Evolutionary conservation across 2,329 filamentous ascomycete species (phyloP).

Genomic region (Myriosclerotinia duriaeana): DNA sequence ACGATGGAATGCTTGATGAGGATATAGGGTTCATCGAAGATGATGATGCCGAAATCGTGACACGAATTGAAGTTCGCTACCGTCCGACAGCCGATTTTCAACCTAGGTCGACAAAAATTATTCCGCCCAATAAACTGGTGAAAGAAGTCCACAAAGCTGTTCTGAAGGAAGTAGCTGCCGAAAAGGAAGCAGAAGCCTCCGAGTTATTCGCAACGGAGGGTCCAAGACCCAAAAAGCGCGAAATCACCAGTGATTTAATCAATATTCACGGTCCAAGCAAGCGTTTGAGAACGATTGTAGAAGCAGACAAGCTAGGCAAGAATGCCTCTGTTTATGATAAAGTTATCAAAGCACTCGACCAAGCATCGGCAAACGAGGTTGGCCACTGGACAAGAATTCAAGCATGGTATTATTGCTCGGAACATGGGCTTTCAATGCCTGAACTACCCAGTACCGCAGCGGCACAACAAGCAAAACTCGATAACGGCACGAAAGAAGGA

Average conservation of each 20-base stretch:
- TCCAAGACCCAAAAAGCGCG: background rate
- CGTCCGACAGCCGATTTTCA: conserved; percentile 16
- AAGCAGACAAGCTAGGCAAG: background rate
- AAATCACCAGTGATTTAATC: background rate
- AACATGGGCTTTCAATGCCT: background rate
- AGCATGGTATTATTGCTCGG: conserved; percentile 16
- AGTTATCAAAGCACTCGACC: background rate
- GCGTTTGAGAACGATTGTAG: conserved; percentile 10
- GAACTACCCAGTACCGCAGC: conserved; percentile 7
- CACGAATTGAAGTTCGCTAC: conserved; percentile 18
- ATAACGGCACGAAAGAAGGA: background rate
- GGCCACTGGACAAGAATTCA: conserved; percentile 20
- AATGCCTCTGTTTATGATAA: background rate
- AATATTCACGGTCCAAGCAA: conserved; percentile 8
- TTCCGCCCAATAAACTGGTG: background rate
- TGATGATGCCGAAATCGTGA: conserved; percentile 5
- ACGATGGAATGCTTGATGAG: conserved; percentile 10
- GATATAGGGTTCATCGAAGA: conserved; percentile 8
- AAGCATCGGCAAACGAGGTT: conserved; percentile 13
- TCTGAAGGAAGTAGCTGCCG: conserved; percentile 3
- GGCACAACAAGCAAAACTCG: conserved; percentile 19
- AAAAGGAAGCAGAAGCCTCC: conserved; percentile 11
- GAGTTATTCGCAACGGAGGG: background rate
- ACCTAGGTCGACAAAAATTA: conserved; percentile 12
- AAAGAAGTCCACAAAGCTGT: background rate